These are phyloP conservation scores for Solanum neorickii DNA, from an alignment of 257 asterid species.

Conservation along the genomic window DNA sequence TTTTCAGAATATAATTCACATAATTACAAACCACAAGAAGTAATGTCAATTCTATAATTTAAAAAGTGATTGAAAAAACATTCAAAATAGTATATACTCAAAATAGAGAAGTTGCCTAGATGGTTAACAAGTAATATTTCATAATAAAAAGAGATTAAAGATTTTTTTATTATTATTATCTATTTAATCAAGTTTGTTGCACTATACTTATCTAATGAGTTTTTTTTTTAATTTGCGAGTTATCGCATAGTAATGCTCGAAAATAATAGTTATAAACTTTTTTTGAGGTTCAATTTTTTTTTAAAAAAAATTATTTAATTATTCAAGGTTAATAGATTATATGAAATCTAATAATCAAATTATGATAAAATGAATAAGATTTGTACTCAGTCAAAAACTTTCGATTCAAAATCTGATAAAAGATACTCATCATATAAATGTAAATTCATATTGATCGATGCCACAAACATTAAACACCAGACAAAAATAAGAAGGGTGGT, in stretches of 20 bases:
- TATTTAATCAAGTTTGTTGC: not conserved
- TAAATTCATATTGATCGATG: not conserved
- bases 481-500: too few species aligned
- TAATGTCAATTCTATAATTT: not conserved
- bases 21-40: not conserved
- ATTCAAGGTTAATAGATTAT: too few species aligned
- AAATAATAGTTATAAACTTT: rapidly evolving
- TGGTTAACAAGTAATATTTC: too few species aligned
- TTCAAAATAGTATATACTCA: not conserved
- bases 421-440: not conserved
- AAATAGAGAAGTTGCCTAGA: not conserved
- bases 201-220: not conserved
- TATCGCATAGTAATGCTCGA: rapidly evolving
- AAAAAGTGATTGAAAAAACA: not conserved
- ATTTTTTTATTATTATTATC: not conserved
- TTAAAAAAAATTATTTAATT: too few species aligned
- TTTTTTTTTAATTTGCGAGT: not conserved
- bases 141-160: not conserved
- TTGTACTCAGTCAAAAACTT: not conserved
- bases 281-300: too few species aligned
- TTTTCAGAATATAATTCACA: not conserved
- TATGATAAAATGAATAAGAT: too few species aligned
- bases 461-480: not conserved
- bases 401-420: too few species aligned
- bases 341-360: too few species aligned